Conservation (phyloP, 805 yeast genomes). For the Wickerhamiella australiensis region DNA sequence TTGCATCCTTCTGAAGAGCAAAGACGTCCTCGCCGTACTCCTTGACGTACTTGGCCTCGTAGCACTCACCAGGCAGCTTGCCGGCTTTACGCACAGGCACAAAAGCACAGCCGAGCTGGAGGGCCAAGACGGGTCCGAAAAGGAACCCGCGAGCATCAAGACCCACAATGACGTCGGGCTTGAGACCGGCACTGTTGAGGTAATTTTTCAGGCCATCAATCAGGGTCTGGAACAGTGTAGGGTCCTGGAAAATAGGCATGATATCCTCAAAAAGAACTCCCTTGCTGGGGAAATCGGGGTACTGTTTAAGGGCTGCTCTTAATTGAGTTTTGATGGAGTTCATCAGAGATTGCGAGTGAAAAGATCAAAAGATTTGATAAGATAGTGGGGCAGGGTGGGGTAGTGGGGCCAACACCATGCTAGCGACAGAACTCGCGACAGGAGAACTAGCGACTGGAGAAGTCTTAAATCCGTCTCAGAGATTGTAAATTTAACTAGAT, state of each 20-base stretch:
- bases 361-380: not conserved
- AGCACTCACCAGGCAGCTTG: conserved; percentile 80
- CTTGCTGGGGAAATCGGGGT: conserved; percentile 86
- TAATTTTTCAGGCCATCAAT: conserved; percentile 71
- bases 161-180: conserved; percentile 82
- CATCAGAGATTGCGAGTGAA: not conserved
- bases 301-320: conserved; percentile 38
- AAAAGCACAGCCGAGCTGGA: conserved; percentile 79
- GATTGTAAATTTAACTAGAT: no score
- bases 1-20: conserved; percentile 74
- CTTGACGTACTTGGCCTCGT: conserved; percentile 62
- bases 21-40: conserved; percentile 87
- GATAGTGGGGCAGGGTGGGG: no score
- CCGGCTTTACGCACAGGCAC: conserved; percentile 94
- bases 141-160: conserved; percentile 94
- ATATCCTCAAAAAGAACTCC: conserved; percentile 95
- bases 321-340: conserved; percentile 20
- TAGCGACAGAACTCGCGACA: no score
- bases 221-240: conserved; percentile 67
- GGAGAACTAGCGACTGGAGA: no score
- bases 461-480: no score
- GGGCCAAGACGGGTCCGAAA: conserved; percentile 91
- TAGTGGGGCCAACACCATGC: no score
- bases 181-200: conserved; percentile 39
- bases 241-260: conserved; percentile 80